A percentile compares a stretch with the other conserved stretches of the same genome.
These are phyloP conservation scores for Quercus phellos DNA, from an alignment of 331 rosid species.

Conservation along the genomic window DNA sequence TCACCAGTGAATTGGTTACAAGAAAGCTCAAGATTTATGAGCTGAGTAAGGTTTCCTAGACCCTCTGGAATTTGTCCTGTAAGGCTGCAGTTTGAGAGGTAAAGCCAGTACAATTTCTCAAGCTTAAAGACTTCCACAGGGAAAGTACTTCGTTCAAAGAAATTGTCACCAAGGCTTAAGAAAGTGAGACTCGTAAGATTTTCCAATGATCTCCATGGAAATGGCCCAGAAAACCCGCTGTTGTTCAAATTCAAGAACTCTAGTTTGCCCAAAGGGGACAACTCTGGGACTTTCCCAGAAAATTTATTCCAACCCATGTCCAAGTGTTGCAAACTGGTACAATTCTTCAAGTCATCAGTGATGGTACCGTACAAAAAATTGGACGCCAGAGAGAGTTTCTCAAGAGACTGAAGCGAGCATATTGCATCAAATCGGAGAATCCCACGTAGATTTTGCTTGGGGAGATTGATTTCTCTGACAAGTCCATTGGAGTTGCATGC, in stretches of 20 bases:
- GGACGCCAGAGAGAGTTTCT: constrained; percentile 43
- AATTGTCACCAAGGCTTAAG: constrained; percentile 80
- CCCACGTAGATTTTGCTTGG: constrained; percentile 37
- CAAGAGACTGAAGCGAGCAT: constrained; percentile 48
- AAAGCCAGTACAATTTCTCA: constrained; percentile 66
- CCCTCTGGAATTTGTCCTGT: constrained; percentile 56
- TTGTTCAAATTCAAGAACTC: constrained; percentile 49
- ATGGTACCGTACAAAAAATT: constrained; percentile 50
- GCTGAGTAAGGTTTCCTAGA: constrained; percentile 71
- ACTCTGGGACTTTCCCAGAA: constrained; percentile 60
- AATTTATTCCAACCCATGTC: constrained; percentile 66
- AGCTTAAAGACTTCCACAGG: constrained; percentile 63
- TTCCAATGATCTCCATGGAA: constrained; percentile 86
- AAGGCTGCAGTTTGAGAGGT: constrained; percentile 71
- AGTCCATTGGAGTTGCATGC: constrained; percentile 44
- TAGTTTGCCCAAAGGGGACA: constrained; percentile 47
- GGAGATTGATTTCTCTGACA: constrained; percentile 63
- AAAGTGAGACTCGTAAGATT: constrained; percentile 49
- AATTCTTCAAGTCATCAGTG: constrained; percentile 45
- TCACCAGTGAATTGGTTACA: constrained; percentile 51
- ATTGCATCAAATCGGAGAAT: constrained; percentile 57
- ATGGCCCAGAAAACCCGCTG: constrained; percentile 62
- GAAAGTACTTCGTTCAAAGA: constrained; percentile 38
- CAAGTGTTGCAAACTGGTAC: constrained; percentile 50
- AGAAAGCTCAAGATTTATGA: constrained; percentile 63